phyloP scores from a whole-genome alignment of 2,329 filamentous ascomycete species.

The Didymella keratinophila region DNA sequence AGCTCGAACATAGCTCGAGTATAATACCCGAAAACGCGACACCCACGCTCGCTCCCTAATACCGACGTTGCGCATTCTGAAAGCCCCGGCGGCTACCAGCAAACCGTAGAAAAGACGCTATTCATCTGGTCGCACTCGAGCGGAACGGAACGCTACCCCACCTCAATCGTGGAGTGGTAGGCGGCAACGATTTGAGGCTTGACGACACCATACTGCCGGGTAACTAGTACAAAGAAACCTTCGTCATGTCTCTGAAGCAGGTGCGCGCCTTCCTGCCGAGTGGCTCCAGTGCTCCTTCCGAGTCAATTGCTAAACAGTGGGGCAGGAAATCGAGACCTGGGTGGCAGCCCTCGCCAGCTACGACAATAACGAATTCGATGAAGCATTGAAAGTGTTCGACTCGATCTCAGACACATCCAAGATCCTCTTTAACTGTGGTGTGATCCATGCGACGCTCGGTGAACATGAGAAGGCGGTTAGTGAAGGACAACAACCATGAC shows the following conservation, averaged over 20 bases:
- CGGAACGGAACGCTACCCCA: conserved; percentile 30
- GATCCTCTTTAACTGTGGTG: conserved; percentile 97
- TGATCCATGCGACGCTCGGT: conserved; percentile 94
- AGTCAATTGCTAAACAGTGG: conserved; percentile 37
- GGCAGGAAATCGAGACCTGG: conserved; percentile 98
- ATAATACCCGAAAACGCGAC: conserved; percentile 27
- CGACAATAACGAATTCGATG: conserved; percentile 97
- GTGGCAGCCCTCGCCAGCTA: conserved; percentile 89
- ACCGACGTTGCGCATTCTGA: conserved; percentile 25
- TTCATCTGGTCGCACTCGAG: conserved; percentile 29
- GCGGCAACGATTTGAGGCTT: conserved; percentile 39
- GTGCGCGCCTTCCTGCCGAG: conserved; percentile 34
- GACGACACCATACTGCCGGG: conserved; percentile 53
- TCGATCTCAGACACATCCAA: conserved; percentile 94
- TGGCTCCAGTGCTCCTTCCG: conserved; percentile 20
- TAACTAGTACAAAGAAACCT: conserved; percentile 42
- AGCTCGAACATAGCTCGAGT: conserved; percentile 19
- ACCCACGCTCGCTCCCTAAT: conserved; percentile 23
- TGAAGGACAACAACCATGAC: conserved; percentile 11
- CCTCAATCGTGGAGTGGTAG: conserved; percentile 40
- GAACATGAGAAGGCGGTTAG: conserved; percentile 95
- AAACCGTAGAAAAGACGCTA: conserved; percentile 22
- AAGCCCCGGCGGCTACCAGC: conserved; percentile 45
- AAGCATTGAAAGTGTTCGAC: conserved; percentile 82
- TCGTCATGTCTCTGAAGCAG: conserved; percentile 61